phyloP scores from a whole-genome alignment of 2,329 filamentous ascomycete genomes.

The Calonectria hawksworthii region DNA sequence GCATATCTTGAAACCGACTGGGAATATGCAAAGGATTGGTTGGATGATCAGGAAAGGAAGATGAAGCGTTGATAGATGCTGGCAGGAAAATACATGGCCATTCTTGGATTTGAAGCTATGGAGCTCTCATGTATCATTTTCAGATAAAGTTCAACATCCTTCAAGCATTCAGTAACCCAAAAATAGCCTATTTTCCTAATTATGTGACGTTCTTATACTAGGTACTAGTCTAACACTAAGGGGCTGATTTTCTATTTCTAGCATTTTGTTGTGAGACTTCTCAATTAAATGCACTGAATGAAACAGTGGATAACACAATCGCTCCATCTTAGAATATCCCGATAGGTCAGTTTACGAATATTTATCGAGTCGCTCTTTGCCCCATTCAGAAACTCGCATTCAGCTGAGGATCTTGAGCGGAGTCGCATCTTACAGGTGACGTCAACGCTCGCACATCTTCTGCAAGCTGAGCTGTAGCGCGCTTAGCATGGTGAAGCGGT shows the following conservation, averaged over 20 bases:
- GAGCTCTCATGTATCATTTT: too few relatives aligned
- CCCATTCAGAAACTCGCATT: neutral
- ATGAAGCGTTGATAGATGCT: neutral
- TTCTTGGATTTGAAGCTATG: neutral
- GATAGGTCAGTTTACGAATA: neutral
- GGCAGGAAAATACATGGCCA: neutral
- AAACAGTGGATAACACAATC: neutral
- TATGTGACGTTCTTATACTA: too few relatives aligned
- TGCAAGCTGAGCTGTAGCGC: neutral
- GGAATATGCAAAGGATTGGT: neutral
- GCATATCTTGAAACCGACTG: neutral
- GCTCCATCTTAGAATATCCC: neutral
- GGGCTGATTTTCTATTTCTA: too few relatives aligned
- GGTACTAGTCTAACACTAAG: too few relatives aligned
- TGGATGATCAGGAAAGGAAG: neutral
- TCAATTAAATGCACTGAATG: too few relatives aligned
- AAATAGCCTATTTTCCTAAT: too few relatives aligned
- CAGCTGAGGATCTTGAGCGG: neutral
- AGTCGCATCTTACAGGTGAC: neutral
- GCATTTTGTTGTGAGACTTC: too few relatives aligned
- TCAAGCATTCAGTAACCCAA: too few relatives aligned
- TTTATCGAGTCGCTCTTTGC: neutral
- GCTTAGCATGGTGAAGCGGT: neutral
- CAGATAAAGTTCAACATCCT: too few relatives aligned
- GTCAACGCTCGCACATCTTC: neutral